Conservation (phyloP, 2,329 filamentous ascomycete genomes). For the Aphanocladium album region DNA sequence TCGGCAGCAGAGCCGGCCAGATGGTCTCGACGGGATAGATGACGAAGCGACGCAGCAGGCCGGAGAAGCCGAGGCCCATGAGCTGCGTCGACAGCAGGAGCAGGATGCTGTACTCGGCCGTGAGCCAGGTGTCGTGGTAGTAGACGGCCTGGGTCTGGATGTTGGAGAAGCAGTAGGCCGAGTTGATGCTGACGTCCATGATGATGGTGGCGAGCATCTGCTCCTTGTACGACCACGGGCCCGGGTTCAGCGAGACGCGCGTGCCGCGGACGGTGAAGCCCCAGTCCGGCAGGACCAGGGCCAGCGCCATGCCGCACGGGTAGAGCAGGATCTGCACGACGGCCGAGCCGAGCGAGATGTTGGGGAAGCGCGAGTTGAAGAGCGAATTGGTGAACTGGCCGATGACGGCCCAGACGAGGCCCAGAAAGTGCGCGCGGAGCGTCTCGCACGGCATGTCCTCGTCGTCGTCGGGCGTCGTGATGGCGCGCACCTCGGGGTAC, state of each 20-base stretch:
- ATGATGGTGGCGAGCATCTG: constrained; percentile 36
- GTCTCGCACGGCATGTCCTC: constrained; percentile 10
- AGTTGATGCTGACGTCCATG: constrained; percentile 31
- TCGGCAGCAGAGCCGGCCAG: constrained; percentile 24
- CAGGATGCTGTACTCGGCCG: constrained; percentile 27
- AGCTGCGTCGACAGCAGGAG: constrained; percentile 28
- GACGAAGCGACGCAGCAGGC: constrained; percentile 28
- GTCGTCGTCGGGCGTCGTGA: constrained; percentile 6
- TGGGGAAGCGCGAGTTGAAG: constrained; percentile 13
- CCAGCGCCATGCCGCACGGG: constrained; percentile 4
- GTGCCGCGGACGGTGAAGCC: constrained; percentile 12
- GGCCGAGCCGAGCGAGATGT: constrained; percentile 2
- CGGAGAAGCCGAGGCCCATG: constrained; percentile 29
- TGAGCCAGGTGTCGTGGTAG: constrained; percentile 16
- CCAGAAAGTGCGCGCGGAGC: constrained; percentile 5
- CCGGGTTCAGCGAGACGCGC: constrained; percentile 31
- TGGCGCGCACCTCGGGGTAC: constrained; percentile 13
- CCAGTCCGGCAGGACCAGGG: constrained; percentile 8
- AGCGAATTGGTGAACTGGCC: constrained; percentile 11
- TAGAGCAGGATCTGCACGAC: constrained; percentile 10
- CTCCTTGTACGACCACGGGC: constrained; percentile 36
- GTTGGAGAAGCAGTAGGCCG: constrained; percentile 32
- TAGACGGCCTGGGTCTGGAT: constrained; percentile 29
- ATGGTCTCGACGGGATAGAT: constrained; percentile 14
- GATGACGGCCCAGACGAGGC: constrained; percentile 9